These are phyloP conservation scores for Fusarium chuoi DNA, from an alignment of 2,329 filamentous ascomycete genomes.

Conservation along the genomic window DNA sequence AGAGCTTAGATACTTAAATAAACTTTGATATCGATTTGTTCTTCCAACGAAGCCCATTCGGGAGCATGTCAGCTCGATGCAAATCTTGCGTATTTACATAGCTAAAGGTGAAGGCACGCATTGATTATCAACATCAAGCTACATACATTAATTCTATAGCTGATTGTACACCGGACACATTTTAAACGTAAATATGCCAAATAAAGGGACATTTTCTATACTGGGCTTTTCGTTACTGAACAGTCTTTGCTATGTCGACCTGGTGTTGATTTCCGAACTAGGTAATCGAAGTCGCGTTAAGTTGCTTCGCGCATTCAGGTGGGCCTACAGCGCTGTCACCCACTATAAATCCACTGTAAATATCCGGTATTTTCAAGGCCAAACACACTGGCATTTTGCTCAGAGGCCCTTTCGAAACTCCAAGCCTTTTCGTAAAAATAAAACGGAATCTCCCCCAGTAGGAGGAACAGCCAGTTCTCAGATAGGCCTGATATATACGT, in stretches of 20 bases:
- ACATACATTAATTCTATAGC: background rate
- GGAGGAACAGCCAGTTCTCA: fast-evolving
- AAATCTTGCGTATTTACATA: background rate
- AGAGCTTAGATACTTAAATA: background rate
- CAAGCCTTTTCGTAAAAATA: too few relatives aligned
- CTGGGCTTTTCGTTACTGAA: background rate
- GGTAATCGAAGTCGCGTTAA: background rate
- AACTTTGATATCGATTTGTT: background rate
- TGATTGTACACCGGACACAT: background rate
- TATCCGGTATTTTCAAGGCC: background rate
- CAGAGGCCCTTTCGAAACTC: background rate
- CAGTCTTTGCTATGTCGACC: background rate
- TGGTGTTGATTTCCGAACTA: background rate
- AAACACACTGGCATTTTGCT: background rate
- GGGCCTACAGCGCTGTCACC: background rate
- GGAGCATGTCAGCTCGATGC: background rate
- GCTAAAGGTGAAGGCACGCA: background rate
- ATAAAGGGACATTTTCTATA: background rate
- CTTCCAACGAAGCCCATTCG: background rate
- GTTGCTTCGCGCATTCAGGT: background rate
- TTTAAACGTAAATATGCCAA: background rate
- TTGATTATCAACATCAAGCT: background rate
- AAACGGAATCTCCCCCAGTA: fast-evolving
- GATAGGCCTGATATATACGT: background rate
- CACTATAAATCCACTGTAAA: background rate